Evolutionary conservation across 1,139 yeast species (phyloP).

Genomic region (Geotrichum histeridarum): DNA sequence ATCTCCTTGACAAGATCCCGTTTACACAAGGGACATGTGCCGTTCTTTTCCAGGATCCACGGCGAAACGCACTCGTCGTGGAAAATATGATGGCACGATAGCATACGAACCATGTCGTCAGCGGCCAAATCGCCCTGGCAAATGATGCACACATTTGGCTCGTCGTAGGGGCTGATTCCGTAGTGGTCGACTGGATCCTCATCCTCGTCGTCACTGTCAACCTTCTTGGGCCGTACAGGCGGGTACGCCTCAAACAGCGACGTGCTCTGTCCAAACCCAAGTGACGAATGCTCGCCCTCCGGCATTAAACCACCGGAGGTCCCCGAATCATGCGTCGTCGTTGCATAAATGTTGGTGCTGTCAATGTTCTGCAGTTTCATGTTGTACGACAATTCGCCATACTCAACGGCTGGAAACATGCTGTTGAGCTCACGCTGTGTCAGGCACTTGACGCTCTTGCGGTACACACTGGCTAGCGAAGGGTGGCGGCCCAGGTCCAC

Average conservation of each 20-base stretch:
- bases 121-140: conserved; percentile 13
- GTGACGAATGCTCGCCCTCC: conserved; percentile 1
- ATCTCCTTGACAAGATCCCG: conserved; percentile 14
- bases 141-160: conserved; percentile 11
- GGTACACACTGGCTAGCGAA: conserved; percentile 11
- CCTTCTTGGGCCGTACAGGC: conserved; percentile 1
- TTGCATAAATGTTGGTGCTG: conserved; percentile 15
- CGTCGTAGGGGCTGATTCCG: conserved; percentile 4
- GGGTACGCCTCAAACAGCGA: conserved; percentile 13
- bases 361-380: conserved; percentile 16
- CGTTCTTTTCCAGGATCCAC: conserved; percentile 14
- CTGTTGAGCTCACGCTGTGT: conserved; percentile 16
- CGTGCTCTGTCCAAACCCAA: neutral
- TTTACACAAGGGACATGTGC: conserved; percentile 17
- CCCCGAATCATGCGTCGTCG: neutral
- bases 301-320: neutral
- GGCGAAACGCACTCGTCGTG: conserved; percentile 18
- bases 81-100: conserved; percentile 18
- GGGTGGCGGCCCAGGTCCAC: conserved; percentile 15
- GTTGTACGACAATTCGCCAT: conserved; percentile 16
- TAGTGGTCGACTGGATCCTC: neutral
- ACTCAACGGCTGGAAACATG: conserved; percentile 17
- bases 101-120: conserved; percentile 14
- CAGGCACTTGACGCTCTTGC: conserved; percentile 14
- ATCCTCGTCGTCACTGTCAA: conserved; percentile 4